A percentile compares a stretch with the other conserved stretches of the same genome.
Conservation (phyloP, 257 asterid genomes). For the Salvia miltiorrhiza region DNA sequence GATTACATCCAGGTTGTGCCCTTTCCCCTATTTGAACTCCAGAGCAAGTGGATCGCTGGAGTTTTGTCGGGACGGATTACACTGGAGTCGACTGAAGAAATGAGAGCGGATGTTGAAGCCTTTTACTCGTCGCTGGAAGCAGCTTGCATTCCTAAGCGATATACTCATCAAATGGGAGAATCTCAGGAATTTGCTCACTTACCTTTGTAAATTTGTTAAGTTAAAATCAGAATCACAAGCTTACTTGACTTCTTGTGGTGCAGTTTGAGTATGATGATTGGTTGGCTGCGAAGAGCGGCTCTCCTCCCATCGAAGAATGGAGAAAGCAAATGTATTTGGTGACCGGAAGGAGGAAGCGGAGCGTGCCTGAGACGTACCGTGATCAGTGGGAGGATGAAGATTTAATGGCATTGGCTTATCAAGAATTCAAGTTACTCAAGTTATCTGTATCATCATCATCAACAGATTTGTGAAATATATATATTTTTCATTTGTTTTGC, state of each 20-base stretch:
- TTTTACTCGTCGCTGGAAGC: constrained; percentile 62
- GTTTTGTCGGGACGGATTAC: constrained; percentile 65
- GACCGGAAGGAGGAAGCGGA: constrained; percentile 50
- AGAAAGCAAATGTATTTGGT: constrained; percentile 66
- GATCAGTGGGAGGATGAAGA: constrained; percentile 83
- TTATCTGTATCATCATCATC: neutral
- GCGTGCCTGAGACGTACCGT: constrained; percentile 61
- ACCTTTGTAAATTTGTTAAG: neutral
- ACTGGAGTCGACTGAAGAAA: constrained; percentile 61
- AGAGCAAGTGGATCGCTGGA: constrained; percentile 90
- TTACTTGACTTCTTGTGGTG: too few species aligned
- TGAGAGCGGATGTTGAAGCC: constrained; percentile 62
- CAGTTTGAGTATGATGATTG: constrained; percentile 88
- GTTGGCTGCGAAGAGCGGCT: constrained; percentile 66
- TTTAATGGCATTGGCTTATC: constrained; percentile 48
- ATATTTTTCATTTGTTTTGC: too few species aligned
- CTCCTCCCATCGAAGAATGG: constrained; percentile 65
- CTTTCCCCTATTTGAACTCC: constrained; percentile 71
- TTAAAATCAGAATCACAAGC: neutral
- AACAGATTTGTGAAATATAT: neutral
- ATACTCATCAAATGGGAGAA: constrained; percentile 62
- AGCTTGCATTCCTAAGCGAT: constrained; percentile 60
- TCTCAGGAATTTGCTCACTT: constrained; percentile 50
- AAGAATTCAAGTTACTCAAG: constrained; percentile 45
- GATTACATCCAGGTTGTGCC: constrained; percentile 66